Evolutionary conservation across 306 rosid species (phyloP).

Genomic region (Hylodesmum podocarpum): DNA sequence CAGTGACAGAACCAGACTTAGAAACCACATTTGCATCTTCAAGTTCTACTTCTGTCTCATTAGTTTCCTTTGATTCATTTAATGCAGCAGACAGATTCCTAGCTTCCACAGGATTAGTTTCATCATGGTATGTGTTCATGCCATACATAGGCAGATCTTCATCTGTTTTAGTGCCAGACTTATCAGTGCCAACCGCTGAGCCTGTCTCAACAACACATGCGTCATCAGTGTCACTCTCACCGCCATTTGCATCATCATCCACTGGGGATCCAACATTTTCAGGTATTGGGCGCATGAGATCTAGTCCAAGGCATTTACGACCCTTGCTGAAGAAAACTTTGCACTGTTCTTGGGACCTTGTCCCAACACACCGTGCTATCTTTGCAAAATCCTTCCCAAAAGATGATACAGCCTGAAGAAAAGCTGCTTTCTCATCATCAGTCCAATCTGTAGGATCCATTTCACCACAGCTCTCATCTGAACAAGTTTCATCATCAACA

Average conservation of each 20-base stretch:
- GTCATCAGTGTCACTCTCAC: conserved; percentile 80
- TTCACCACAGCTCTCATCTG: conserved; percentile 94
- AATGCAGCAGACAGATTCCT: conserved; percentile 40
- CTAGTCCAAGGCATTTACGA: conserved; percentile 83
- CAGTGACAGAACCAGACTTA: conserved; percentile 36
- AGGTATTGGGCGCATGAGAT: conserved; percentile 51
- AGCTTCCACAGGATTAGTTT: conserved; percentile 47
- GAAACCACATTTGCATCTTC: conserved; percentile 37
- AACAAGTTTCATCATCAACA: conserved; percentile 78
- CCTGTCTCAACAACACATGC: conserved; percentile 62
- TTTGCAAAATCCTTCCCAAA: conserved; percentile 73
- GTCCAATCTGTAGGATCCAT: conserved; percentile 86
- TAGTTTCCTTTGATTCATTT: conserved; percentile 38
- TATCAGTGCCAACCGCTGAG: conserved; percentile 51
- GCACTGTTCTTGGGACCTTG: conserved; percentile 85
- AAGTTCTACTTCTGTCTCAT: conserved; percentile 31
- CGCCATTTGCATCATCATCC: conserved; percentile 63
- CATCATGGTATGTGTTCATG: conserved; percentile 39
- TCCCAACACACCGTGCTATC: conserved; percentile 68
- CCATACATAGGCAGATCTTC: conserved; percentile 52
- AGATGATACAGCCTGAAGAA: conserved; percentile 82
- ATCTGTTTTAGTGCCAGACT: conserved; percentile 53
- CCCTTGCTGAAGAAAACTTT: conserved; percentile 94
- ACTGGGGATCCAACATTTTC: conserved; percentile 50
- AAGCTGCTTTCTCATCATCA: conserved; percentile 77